These are phyloP conservation scores for Fusarium musae DNA, from an alignment of 2,329 filamentous ascomycete species.

Conservation along the genomic window DNA sequence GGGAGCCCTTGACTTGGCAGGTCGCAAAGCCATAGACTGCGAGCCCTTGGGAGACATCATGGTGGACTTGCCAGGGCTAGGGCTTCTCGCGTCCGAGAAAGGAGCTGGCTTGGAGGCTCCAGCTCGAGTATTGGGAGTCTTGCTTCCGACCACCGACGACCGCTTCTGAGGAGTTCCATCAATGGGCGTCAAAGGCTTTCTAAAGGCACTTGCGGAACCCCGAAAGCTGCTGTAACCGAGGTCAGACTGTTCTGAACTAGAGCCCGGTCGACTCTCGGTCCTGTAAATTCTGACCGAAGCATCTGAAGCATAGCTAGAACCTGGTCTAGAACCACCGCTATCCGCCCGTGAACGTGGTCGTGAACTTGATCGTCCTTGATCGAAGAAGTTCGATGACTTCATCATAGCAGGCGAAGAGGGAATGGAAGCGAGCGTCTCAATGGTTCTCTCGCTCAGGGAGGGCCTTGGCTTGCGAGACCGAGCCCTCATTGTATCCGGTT, in stretches of 20 bases:
- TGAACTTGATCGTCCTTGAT: constrained; percentile 66
- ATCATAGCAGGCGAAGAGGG: constrained; percentile 80
- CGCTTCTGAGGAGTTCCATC: constrained; percentile 57
- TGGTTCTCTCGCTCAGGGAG: constrained; percentile 84
- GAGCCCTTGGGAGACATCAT: constrained; percentile 54
- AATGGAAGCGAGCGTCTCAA: constrained; percentile 83
- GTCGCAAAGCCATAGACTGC: constrained; percentile 59
- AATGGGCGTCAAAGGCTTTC: constrained; percentile 55
- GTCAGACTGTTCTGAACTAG: constrained; percentile 62
- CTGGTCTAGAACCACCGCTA: constrained; percentile 60
- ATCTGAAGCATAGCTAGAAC: constrained; percentile 71
- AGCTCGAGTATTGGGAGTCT: constrained; percentile 41
- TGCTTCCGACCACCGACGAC: constrained; percentile 34
- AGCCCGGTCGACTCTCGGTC: constrained; percentile 65
- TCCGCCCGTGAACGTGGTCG: constrained; percentile 62
- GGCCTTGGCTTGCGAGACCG: constrained; percentile 52
- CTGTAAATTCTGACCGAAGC: constrained; percentile 64
- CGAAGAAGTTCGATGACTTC: constrained; percentile 79
- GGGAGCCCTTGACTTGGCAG: constrained; percentile 63
- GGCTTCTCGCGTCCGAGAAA: constrained; percentile 44
- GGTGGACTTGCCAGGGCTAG: constrained; percentile 54
- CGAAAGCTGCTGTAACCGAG: constrained; percentile 52
- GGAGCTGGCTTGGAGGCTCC: constrained; percentile 44
- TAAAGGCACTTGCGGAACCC: constrained; percentile 57
- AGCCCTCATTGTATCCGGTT: constrained; percentile 34